Conservation (phyloP, 371 early-diverging fungal species). For the Mortierella sp. region DNA sequence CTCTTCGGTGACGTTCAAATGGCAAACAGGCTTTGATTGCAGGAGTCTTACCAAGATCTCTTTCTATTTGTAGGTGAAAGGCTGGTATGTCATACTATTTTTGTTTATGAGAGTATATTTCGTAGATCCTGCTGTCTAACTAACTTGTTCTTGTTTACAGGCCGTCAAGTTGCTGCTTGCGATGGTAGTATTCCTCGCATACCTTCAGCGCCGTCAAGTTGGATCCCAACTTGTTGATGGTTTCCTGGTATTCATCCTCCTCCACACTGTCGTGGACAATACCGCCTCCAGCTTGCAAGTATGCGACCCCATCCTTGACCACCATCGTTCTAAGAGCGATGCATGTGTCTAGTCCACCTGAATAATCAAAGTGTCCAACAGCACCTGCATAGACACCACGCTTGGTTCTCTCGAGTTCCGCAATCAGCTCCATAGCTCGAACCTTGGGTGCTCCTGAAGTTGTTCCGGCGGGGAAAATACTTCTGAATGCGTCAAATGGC, state of each 20-base stretch:
- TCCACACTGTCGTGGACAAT: constrained; percentile 96
- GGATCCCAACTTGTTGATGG: constrained; percentile 93
- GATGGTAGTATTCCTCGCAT: constrained; percentile 83
- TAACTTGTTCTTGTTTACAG: constrained; percentile 8
- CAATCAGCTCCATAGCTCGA: constrained; percentile 94
- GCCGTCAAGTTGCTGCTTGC: constrained; percentile 55
- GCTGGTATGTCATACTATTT: too few relatives aligned
- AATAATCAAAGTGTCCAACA: constrained; percentile 95
- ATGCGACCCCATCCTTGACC: constrained; percentile 94
- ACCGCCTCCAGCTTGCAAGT: constrained; percentile 95
- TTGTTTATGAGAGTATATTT: too few relatives aligned
- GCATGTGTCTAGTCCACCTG: constrained; percentile 94
- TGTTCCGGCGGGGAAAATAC: constrained; percentile 98
- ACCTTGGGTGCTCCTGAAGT: constrained; percentile 98
- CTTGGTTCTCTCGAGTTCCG: constrained; percentile 89
- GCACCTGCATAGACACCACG: constrained; percentile 97
- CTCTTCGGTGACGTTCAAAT: constrained; percentile 1
- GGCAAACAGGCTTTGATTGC: neutral
- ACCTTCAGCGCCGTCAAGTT: constrained; percentile 88
- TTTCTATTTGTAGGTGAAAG: too few relatives aligned
- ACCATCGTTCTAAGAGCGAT: constrained; percentile 98
- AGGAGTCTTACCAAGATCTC: neutral
- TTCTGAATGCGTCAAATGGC: constrained; percentile 94
- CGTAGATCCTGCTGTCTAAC: too few relatives aligned
- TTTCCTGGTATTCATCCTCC: constrained; percentile 93